Conservation (phyloP, 2,329 filamentous ascomycete genomes). For the Paramyrothecium roridum region DNA sequence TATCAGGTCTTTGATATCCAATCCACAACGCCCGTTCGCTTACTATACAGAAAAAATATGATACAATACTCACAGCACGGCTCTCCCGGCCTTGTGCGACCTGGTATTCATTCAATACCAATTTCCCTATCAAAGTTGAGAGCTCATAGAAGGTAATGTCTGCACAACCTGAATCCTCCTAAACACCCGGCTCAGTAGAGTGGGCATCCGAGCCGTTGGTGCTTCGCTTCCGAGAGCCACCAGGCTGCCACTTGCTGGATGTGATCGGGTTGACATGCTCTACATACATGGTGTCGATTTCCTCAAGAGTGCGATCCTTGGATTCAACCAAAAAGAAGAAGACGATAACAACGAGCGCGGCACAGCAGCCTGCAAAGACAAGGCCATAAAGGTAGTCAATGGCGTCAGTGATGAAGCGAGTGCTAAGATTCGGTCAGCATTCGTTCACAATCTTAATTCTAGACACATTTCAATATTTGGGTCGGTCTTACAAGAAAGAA, state of each 20-base stretch:
- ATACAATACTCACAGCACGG: too few species aligned
- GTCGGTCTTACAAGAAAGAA: constrained; percentile 38
- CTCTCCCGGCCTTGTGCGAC: too few species aligned
- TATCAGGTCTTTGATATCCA: too few species aligned
- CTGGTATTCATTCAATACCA: too few species aligned
- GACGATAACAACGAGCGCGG: constrained; percentile 59
- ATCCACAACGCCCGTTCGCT: too few species aligned
- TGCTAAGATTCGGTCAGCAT: constrained; percentile 32
- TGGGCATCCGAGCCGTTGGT: not conserved
- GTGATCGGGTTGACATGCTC: constrained; percentile 46
- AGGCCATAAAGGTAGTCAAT: constrained; percentile 71
- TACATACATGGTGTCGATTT: constrained; percentile 75
- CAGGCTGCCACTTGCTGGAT: constrained; percentile 26
- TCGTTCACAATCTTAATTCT: too few species aligned
- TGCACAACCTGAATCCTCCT: too few species aligned
- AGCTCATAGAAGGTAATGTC: too few species aligned
- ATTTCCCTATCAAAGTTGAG: too few species aligned
- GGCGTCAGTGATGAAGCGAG: constrained; percentile 67
- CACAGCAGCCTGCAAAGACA: constrained; percentile 67
- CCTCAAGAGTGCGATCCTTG: constrained; percentile 68
- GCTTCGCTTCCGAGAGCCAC: not conserved
- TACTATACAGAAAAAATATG: too few species aligned
- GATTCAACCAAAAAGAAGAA: constrained; percentile 76
- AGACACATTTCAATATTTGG: not conserved
- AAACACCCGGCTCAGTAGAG: not conserved